Evolutionary conservation across 2,329 filamentous ascomycete species (phyloP), one percentile per base, ranked within the genome.

Genomic region (Cercospora canescens): DNA sequence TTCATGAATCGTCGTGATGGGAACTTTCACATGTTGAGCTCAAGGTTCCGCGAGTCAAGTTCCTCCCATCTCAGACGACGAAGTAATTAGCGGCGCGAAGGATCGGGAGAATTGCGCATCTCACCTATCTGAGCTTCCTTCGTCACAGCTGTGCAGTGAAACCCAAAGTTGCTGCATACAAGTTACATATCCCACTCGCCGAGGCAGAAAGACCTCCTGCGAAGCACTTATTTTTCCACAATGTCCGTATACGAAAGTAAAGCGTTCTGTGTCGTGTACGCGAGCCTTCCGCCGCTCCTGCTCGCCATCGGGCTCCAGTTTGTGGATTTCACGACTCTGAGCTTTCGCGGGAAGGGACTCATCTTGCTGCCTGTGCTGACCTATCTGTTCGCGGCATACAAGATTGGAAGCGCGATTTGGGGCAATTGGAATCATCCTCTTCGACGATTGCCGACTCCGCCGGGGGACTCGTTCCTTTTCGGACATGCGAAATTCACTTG

Each of bases 401-500:
- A 63, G 18, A 56, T 63, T 16, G 50, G 34, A 6, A 45, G 16
- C 4, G 14, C 26, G 0, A 61, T 61, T 6, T 24, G 24, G 5
- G 16, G 18, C 16, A 39, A 63, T 26, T 18, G 32, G 48, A 45
- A 41, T 3, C 45, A 55, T 45, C 60, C 50, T 5, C 60, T 63
- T n/a, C 24, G 52, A 30, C n/a, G 32, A 12, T 14, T 26, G 12
- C 60, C 60, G 16, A 39, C 35, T n/a, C 21, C n/a, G n/a, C 34
- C 75, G 69, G 73, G 71, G 35, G 67, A 60, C 30, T 62, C 58
- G 6, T 71, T 70, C 24, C 12, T 82, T 24, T 32, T 82, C 6
- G 79, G 79, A 18, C 77, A 81, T 76, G 78, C 76, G 4, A 55
- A 74, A 6, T 66, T 72, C 8, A 72, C 78, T 56, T 76, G 80